These are phyloP conservation scores for Malassezia globosa DNA, from an alignment of 1,284 basidiomycete species.

Conservation along the genomic window DNA sequence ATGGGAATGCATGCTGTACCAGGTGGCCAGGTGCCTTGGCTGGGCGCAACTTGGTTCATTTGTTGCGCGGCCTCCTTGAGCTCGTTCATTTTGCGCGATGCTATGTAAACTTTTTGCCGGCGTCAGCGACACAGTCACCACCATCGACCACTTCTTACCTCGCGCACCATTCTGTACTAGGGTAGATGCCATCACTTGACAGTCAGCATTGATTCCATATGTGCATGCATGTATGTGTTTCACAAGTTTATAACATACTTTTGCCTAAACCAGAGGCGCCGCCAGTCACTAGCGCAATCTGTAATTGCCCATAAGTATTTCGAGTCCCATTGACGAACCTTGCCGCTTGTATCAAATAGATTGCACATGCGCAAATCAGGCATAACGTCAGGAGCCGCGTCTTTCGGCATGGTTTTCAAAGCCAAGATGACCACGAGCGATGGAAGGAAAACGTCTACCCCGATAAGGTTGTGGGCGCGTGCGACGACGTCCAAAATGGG, in stretches of 20 bases:
- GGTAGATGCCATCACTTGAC: conserved; percentile 61
- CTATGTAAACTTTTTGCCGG: conserved; percentile 62
- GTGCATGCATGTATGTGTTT: too few relatives aligned
- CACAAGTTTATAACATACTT: conserved; percentile 18
- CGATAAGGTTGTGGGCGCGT: not conserved
- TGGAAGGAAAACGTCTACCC: too few relatives aligned
- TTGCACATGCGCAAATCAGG: conserved; percentile 55
- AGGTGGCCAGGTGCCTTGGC: conserved; percentile 17
- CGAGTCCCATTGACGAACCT: conserved; percentile 48
- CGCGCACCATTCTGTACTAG: conserved; percentile 66
- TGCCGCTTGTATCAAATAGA: conserved; percentile 64
- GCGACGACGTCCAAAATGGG: too few relatives aligned
- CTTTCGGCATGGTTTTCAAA: conserved; percentile 32
- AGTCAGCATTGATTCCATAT: not conserved
- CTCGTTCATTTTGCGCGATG: conserved; percentile 58
- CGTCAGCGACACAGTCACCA: too few relatives aligned
- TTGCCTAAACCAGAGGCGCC: conserved; percentile 50
- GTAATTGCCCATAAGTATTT: too few relatives aligned
- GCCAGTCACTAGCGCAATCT: conserved; percentile 64
- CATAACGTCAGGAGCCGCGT: conserved; percentile 40
- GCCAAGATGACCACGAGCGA: not conserved
- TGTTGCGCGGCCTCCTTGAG: conserved; percentile 54
- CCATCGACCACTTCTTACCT: not conserved
- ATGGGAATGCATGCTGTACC: conserved; percentile 29
- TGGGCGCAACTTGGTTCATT: conserved; percentile 26